phyloP scores from a whole-genome alignment of 306 rosid genomes.

The Morella rubra region DNA sequence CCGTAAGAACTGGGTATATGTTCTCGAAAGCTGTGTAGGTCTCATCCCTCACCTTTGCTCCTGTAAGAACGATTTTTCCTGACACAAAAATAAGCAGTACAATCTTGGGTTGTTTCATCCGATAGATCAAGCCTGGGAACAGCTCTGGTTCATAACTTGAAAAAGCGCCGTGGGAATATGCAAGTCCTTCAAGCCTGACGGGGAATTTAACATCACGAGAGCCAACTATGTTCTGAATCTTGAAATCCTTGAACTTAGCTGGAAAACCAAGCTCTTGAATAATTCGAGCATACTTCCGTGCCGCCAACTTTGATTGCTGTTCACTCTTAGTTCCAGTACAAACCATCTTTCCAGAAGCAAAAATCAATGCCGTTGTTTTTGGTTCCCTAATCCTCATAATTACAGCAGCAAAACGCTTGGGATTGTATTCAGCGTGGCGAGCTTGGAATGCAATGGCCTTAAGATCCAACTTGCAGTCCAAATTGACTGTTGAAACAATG shows the following conservation, averaged over 20 bases:
- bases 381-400: constrained; percentile 98
- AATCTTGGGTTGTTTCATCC: constrained; percentile 96
- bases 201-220: constrained; percentile 94
- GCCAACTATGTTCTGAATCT: constrained; percentile 92
- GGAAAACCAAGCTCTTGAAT: constrained; percentile 90
- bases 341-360: constrained; percentile 98
- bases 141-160: constrained; percentile 98
- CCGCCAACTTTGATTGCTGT: constrained; percentile 85
- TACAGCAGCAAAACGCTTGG: constrained; percentile 99
- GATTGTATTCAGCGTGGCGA: constrained; percentile 96
- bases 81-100: constrained; percentile 96
- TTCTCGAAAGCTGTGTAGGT: too few species aligned
- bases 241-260: constrained; percentile 86
- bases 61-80: constrained; percentile 93
- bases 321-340: constrained; percentile 98
- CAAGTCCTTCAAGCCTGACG: constrained; percentile 89
- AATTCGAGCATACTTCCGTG: constrained; percentile 96
- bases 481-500: constrained; percentile 89
- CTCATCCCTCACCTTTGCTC: constrained; percentile 99
- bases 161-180: constrained; percentile 86
- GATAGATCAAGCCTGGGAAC: constrained; percentile 91
- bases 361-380: constrained; percentile 87
- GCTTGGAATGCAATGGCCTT: constrained; percentile 89
- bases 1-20: too few species aligned
- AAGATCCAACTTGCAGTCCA: constrained; percentile 93